Percentiles rank a stretch among this genome's conserved stretches.
These are phyloP conservation scores for Crithidia bombi DNA, from an alignment of 208 protist species.

Conservation along the genomic window DNA sequence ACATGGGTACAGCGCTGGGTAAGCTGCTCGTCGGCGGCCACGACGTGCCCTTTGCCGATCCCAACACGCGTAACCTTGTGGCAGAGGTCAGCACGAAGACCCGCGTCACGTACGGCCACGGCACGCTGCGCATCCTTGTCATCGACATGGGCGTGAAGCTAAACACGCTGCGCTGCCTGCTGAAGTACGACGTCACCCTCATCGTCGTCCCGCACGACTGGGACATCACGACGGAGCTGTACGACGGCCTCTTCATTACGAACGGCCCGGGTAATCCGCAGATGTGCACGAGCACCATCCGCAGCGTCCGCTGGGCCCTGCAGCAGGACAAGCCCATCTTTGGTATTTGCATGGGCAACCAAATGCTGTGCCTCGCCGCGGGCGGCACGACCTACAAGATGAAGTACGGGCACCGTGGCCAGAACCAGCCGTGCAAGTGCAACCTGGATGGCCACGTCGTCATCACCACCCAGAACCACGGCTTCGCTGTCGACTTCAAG, in stretches of 20 bases:
- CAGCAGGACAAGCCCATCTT: slow-evolving; percentile 95
- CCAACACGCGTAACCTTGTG: slow-evolving; percentile 95
- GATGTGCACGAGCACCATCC: slow-evolving; percentile 92
- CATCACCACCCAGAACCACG: slow-evolving; percentile 99
- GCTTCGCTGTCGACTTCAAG: slow-evolving; percentile 96
- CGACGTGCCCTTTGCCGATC: slow-evolving; percentile 92
- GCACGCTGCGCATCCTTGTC: slow-evolving; percentile 85
- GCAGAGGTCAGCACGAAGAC: slow-evolving; percentile 93
- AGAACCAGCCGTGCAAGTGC: slow-evolving; percentile 97
- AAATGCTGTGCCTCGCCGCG: slow-evolving; percentile 95
- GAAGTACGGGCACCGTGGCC: slow-evolving; percentile 98
- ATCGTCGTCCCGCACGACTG: slow-evolving; percentile 93
- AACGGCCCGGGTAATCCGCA: slow-evolving; percentile 96
- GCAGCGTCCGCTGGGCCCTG: slow-evolving; percentile 91
- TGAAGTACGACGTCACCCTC: slow-evolving; percentile 89
- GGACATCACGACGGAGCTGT: slow-evolving; percentile 94
- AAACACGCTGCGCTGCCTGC: slow-evolving; percentile 94
- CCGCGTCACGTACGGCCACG: slow-evolving; percentile 85
- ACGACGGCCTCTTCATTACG: slow-evolving; percentile 97
- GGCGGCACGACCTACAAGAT: slow-evolving; percentile 97
- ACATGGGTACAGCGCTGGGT: slow-evolving; percentile 93
- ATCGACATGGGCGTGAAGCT: slow-evolving; percentile 96
- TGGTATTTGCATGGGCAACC: slow-evolving; percentile 99
- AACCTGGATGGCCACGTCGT: slow-evolving; percentile 87
- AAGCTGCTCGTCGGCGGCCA: slow-evolving; percentile 83